These are phyloP conservation scores for Cadophora sp. DNA, from an alignment of 2,329 filamentous ascomycete genomes.

Conservation along the genomic window DNA sequence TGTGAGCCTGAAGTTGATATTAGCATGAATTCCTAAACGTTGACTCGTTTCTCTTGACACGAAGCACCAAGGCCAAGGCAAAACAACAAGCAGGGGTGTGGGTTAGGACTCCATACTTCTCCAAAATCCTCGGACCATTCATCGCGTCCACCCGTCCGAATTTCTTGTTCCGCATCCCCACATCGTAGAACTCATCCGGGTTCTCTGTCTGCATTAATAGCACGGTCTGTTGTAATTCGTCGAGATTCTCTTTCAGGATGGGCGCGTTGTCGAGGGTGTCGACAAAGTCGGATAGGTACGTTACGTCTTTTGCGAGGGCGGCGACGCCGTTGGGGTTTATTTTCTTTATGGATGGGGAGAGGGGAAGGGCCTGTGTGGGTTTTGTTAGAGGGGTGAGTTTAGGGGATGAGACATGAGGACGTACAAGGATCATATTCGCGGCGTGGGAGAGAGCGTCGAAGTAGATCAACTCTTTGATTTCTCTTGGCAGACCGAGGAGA, in stretches of 20 bases:
- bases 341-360: constrained; percentile 67
- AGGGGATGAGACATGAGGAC: constrained; percentile 37
- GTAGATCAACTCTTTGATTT: constrained; percentile 98
- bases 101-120: constrained; percentile 70
- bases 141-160: constrained; percentile 92
- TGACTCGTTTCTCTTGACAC: too few species aligned
- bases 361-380: constrained; percentile 61
- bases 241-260: constrained; percentile 87
- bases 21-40: constrained; percentile 10
- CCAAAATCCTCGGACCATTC: constrained; percentile 86
- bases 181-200: constrained; percentile 96
- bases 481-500: constrained; percentile 86
- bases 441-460: constrained; percentile 95
- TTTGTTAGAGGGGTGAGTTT: constrained; percentile 68
- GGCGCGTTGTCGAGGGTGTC: constrained; percentile 81
- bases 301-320: constrained; percentile 81
- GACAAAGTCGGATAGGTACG: constrained; percentile 86
- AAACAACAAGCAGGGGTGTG: too few species aligned
- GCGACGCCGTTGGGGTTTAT: constrained; percentile 89
- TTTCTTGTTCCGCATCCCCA: constrained; percentile 87
- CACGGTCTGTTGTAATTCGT: constrained; percentile 93
- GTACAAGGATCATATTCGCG: constrained; percentile 80
- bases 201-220: constrained; percentile 87
- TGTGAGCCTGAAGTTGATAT: constrained; percentile 60
- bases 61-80: too few species aligned